Base-by-base conservation (phyloP, 768 basidiomycete species). In the Boletus reticuloceps region DNA sequence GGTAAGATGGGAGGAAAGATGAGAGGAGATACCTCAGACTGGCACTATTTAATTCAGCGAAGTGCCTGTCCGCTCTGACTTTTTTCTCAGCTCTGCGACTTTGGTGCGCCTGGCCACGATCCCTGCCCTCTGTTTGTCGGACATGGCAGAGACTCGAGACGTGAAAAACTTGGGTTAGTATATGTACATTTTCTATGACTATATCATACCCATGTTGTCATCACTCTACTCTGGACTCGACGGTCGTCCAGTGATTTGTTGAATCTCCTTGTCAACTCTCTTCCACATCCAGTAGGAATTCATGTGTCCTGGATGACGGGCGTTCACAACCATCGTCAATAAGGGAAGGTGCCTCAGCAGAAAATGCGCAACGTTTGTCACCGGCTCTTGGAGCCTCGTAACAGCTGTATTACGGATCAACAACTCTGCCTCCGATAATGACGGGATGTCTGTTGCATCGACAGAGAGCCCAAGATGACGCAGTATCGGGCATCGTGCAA, bases 301-400 rank as follows among this genome's bases (percentile, higher is more conserved):
- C 17, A 20, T 12, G 19, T 16, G 6, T 13, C 6, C 19, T 17
- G 16, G 11, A 10, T 34, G 10, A 16, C 4, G 42, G 19, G 9
- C 12, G 25, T 19, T 41, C 19, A 9, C 39, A 16, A 50, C 14
- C 3, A 2, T 10, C 13, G 1, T 13, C 34, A 51, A 16, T 5
- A 49, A 60, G 36, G 56, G 56, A 37, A 53, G 19, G 14, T 53
- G 56, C 16, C 34, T 6, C 20, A 14, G 46, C 11, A 58, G 19
- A 38, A 58, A 59, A 9, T 10, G 42, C 4, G 37, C 39, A 14
- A 58, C 44, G 0, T 13, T 14, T 9, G 17, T 12, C 4, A 45
- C 44, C 3, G 51, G 43, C 19, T 27, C 39, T 22, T 34, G 22
- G 32, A 60, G 37, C 2, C 6, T 37, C 42, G 38, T 53, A 32